Evolutionary conservation across 305 asterid species (phyloP).

Genomic region (Solanum hybrid): DNA sequence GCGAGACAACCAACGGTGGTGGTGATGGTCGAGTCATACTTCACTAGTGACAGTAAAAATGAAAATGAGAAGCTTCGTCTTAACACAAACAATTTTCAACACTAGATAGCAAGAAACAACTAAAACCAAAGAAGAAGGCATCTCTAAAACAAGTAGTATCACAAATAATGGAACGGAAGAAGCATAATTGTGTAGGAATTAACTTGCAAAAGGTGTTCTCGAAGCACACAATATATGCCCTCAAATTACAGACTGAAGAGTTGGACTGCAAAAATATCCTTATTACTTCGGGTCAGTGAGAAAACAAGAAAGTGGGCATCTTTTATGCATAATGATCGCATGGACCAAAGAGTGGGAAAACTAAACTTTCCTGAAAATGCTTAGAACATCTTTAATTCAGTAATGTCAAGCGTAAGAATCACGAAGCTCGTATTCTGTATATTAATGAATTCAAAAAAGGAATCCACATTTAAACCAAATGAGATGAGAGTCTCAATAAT

Average conservation of each 20-base stretch:
- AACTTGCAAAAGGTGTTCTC: background rate
- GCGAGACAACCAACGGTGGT: background rate
- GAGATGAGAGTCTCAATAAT: background rate
- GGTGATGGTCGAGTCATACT: background rate
- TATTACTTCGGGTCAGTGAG: background rate
- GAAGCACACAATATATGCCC: background rate
- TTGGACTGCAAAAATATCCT: background rate
- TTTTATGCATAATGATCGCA: background rate
- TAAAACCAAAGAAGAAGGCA: background rate
- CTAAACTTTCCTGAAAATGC: background rate
- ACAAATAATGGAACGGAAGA: background rate
- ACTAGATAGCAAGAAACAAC: background rate
- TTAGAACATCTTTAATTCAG: background rate
- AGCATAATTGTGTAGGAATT: background rate
- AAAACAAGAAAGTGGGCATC: background rate
- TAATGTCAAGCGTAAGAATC: background rate
- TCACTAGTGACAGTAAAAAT: background rate
- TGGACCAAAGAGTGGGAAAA: background rate
- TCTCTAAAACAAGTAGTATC: background rate
- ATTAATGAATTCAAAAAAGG: background rate
- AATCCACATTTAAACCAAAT: background rate
- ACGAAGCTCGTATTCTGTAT: background rate
- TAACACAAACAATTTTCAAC: background rate
- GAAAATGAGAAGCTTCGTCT: background rate
- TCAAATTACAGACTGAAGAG: background rate